Evolutionary conservation across 768 basidiomycete species (phyloP).

Genomic region (Pleurotus citrinopileatus): DNA sequence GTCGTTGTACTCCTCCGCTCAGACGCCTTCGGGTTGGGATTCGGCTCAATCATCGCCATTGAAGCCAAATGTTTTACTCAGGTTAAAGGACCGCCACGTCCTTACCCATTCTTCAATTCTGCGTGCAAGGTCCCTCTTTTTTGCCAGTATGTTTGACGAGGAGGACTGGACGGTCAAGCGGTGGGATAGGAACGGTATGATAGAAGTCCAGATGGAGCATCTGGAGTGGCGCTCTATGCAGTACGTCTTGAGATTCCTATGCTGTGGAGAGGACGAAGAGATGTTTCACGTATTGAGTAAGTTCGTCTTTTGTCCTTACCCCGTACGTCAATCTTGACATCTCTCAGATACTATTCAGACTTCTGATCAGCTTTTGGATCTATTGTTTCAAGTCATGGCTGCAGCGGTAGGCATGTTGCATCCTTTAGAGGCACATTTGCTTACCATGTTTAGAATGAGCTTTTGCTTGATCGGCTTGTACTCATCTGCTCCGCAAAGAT

Average conservation of each 20-base stretch:
- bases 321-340: slow-evolving; percentile 6
- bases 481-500: slow-evolving; percentile 80
- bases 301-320: slow-evolving; percentile 15
- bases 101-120: slow-evolving; percentile 71
- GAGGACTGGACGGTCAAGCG: slow-evolving; percentile 75
- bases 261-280: slow-evolving; percentile 63
- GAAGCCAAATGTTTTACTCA: slow-evolving; percentile 67
- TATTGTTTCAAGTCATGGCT: slow-evolving; percentile 84
- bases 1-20: slow-evolving; percentile 43
- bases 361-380: slow-evolving; percentile 77
- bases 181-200: slow-evolving; percentile 45
- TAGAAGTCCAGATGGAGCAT: slow-evolving; percentile 72
- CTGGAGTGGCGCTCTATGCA: slow-evolving; percentile 71
- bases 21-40: slow-evolving; percentile 15
- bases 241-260: slow-evolving; percentile 74
- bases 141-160: slow-evolving; percentile 80
- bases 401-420: slow-evolving; percentile 58
- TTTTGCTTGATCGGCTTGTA: slow-evolving; percentile 83
- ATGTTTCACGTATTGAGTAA: slow-evolving; percentile 73
- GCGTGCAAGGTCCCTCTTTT: slow-evolving; percentile 82
- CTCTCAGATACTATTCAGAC: slow-evolving; percentile 55
- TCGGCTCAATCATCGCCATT: slow-evolving; percentile 24
- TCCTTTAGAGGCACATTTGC: not conserved
- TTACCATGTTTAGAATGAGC: slow-evolving; percentile 60
- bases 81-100: slow-evolving; percentile 65